These are phyloP conservation scores for Hypoxylon trugodes DNA, from an alignment of 495 filamentous ascomycete genomes.

Conservation along the genomic window DNA sequence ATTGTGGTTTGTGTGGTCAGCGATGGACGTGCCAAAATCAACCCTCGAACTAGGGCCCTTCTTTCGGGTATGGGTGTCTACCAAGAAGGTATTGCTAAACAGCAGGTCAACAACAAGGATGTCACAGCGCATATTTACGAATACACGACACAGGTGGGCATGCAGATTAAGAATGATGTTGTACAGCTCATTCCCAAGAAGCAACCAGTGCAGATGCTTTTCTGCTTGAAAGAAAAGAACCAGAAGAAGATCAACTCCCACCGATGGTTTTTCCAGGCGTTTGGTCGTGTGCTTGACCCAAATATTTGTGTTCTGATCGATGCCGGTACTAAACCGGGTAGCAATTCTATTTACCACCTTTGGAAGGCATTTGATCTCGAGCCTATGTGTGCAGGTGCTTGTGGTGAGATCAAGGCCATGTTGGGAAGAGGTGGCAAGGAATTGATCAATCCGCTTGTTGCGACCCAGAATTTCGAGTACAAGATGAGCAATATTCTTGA, in stretches of 20 bases:
- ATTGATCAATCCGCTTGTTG: conserved; percentile 91
- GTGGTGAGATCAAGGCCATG: conserved; percentile 99
- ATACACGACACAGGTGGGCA: conserved; percentile 92
- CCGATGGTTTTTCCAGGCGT: conserved; percentile 99
- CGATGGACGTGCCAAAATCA: conserved; percentile 98
- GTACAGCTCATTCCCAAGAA: conserved; percentile 80
- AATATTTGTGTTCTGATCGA: conserved; percentile 98
- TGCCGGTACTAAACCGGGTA: conserved; percentile 92
- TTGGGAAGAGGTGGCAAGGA: conserved; percentile 86
- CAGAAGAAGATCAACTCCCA: conserved; percentile 99
- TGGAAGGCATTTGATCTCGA: conserved; percentile 99
- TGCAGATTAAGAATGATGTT: conserved; percentile 87
- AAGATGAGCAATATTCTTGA: conserved; percentile 99
- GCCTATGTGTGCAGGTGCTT: conserved; percentile 95
- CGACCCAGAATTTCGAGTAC: conserved; percentile 99
- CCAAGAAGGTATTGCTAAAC: conserved; percentile 98
- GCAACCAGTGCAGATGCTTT: conserved; percentile 93
- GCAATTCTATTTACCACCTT: conserved; percentile 92
- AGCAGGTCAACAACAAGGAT: conserved; percentile 95
- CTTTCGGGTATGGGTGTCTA: conserved; percentile 94
- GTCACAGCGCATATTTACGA: conserved; percentile 99
- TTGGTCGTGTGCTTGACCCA: conserved; percentile 89
- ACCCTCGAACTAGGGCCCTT: conserved; percentile 87
- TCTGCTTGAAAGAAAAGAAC: conserved; percentile 99
- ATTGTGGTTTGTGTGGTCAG: conserved; percentile 99